Evolutionary conservation across 441 rosid genomes (phyloP).

Genomic region (Euphorbia corollata): DNA sequence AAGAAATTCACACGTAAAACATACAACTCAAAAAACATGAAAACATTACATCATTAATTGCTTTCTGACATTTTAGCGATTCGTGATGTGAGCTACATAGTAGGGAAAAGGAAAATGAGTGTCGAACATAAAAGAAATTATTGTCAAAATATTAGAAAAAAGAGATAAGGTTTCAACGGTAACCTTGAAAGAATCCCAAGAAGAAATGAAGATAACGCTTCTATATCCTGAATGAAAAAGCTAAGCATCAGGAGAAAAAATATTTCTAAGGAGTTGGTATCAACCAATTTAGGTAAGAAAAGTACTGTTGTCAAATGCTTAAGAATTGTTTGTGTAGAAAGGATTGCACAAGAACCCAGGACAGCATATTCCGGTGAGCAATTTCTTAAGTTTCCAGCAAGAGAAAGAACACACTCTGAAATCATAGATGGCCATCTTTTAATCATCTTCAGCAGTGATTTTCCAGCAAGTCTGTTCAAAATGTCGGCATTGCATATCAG

Average conservation of each 20-base stretch:
- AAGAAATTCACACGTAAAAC: slow-evolving; percentile 18
- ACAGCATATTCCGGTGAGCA: slow-evolving; percentile 67
- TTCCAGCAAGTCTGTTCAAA: slow-evolving; percentile 82
- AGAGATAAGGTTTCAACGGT: not conserved
- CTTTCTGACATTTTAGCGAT: slow-evolving; percentile 89
- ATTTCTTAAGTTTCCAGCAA: slow-evolving; percentile 59
- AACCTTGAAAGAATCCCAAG: slow-evolving; percentile 93
- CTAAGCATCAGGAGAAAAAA: slow-evolving; percentile 27
- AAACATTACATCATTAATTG: slow-evolving; percentile 76
- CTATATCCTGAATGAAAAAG: slow-evolving; percentile 62
- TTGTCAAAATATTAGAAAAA: slow-evolving; percentile 12
- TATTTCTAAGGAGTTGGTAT: slow-evolving; percentile 12
- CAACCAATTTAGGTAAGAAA: slow-evolving; percentile 25
- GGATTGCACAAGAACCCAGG: slow-evolving; percentile 92
- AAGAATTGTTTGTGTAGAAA: slow-evolving; percentile 84
- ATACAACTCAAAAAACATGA: slow-evolving; percentile 14
- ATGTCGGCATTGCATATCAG: slow-evolving; percentile 30
- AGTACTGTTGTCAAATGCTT: slow-evolving; percentile 89
- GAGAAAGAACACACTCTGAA: slow-evolving; percentile 77
- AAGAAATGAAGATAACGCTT: slow-evolving; percentile 73
- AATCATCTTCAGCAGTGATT: slow-evolving; percentile 79
- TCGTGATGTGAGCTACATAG: slow-evolving; percentile 88
- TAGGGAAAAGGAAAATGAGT: slow-evolving; percentile 21
- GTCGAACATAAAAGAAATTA: slow-evolving; percentile 1
- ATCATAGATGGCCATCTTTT: slow-evolving; percentile 96